These are phyloP conservation scores for Bryoglossum gracile DNA, from an alignment of 495 filamentous ascomycete species.

Conservation along the genomic window DNA sequence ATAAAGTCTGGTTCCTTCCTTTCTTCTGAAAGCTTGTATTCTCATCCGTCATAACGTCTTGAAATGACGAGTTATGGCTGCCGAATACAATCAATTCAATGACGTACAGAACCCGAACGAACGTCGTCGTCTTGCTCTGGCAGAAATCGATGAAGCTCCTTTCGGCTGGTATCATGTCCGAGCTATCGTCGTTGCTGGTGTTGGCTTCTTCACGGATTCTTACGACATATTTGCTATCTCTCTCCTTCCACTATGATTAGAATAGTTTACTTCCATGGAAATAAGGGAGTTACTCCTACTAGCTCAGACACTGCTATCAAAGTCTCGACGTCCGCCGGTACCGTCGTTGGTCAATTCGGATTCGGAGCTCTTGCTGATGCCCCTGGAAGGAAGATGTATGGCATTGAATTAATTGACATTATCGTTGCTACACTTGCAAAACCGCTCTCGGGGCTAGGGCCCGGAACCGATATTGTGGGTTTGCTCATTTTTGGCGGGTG, in stretches of 20 bases:
- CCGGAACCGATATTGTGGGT: constrained; percentile 62
- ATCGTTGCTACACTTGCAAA: constrained; percentile 79
- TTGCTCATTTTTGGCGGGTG: constrained; percentile 80
- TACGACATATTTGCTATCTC: constrained; percentile 79
- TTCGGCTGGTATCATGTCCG: constrained; percentile 67
- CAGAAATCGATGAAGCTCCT: constrained; percentile 70
- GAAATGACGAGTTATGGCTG: too few species aligned
- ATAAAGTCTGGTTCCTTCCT: too few species aligned
- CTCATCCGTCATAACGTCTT: too few species aligned
- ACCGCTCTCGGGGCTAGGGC: constrained; percentile 56
- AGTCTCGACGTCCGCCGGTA: constrained; percentile 78
- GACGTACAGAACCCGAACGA: constrained; percentile 68
- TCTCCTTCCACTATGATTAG: constrained; percentile 59
- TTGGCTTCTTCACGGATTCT: constrained; percentile 79
- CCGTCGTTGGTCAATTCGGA: constrained; percentile 74
- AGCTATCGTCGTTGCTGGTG: constrained; percentile 67
- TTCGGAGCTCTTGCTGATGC: constrained; percentile 78
- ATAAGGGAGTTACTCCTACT: constrained; percentile 46
- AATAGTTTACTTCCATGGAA: constrained; percentile 60
- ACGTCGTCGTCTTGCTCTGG: constrained; percentile 64
- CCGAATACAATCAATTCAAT: constrained; percentile 52
- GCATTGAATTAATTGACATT: constrained; percentile 79
- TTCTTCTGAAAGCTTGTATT: too few species aligned
- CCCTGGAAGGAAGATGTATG: constrained; percentile 80
- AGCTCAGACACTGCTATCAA: constrained; percentile 77